Conservation (phyloP, 805 yeast species). For the Hanseniaspora hatyaiensis region DNA sequence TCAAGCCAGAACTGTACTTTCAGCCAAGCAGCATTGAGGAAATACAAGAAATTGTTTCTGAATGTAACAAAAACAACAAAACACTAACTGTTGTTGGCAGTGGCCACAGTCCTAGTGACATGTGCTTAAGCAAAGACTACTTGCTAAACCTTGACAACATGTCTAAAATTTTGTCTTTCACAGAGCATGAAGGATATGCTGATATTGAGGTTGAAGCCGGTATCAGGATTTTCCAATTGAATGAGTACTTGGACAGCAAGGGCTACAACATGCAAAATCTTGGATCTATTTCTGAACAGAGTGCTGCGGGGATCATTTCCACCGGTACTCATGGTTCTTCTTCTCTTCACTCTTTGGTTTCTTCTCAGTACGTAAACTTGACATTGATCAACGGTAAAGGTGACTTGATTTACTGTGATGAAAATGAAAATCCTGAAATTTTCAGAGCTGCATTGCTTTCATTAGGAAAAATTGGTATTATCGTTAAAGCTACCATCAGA, state of each 20-base stretch:
- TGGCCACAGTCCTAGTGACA: conserved; percentile 87
- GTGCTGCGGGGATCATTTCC: conserved; percentile 87
- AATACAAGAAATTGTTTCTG: conserved; percentile 50
- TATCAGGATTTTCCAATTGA: conserved; percentile 61
- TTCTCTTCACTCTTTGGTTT: conserved; percentile 79
- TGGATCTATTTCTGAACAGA: conserved; percentile 89
- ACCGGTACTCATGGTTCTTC: conserved; percentile 97
- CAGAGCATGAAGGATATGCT: conserved; percentile 52
- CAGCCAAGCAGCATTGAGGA: conserved; percentile 68
- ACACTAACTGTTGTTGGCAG: conserved; percentile 81
- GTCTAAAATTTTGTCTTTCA: conserved; percentile 40
- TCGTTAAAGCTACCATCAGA: conserved; percentile 73
- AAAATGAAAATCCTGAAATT: conserved; percentile 48
- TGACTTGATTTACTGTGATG: conserved; percentile 42
- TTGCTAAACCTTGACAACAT: conserved; percentile 72
- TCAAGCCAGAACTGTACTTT: conserved; percentile 64
- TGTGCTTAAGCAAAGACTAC: conserved; percentile 73
- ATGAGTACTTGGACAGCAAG: conserved; percentile 47
- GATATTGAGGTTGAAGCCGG: conserved; percentile 96
- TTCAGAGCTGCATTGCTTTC: conserved; percentile 78
- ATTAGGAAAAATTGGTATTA: conserved; percentile 83
- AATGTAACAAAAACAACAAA: conserved; percentile 47
- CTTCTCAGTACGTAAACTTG: conserved; percentile 74
- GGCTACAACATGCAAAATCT: conserved; percentile 78
- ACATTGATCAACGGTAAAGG: conserved; percentile 70